phyloP scores from a whole-genome alignment of 352 stramenopile genomes.

The Globisporangium emineosum region DNA sequence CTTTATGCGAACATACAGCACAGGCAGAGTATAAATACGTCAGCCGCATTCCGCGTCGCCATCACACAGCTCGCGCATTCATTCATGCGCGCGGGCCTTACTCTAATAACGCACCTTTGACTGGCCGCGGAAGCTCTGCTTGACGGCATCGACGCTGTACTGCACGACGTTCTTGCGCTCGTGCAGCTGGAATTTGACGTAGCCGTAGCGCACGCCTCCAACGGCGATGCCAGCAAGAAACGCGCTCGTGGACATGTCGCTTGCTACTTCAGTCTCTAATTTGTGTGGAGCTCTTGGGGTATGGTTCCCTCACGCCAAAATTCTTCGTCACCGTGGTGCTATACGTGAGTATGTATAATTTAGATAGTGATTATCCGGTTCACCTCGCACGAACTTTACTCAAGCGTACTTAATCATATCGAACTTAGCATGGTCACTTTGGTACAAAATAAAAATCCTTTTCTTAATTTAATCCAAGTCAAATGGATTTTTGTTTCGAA shows the following conservation, averaged over 20 bases:
- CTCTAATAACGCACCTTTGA: conserved; percentile 21
- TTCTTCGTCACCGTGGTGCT: too few relatives aligned
- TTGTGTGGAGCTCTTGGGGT: conserved; percentile 6
- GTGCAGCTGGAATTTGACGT: conserved; percentile 65
- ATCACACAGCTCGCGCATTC: neutral
- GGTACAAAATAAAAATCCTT: too few relatives aligned
- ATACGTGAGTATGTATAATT: too few relatives aligned
- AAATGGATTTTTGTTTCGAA: too few relatives aligned
- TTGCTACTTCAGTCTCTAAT: neutral
- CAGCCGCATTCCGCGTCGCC: neutral
- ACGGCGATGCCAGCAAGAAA: conserved; percentile 66
- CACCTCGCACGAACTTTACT: too few relatives aligned
- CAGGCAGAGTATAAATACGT: neutral
- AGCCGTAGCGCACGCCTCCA: conserved; percentile 61
- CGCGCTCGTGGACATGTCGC: conserved; percentile 60
- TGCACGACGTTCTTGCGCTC: conserved; percentile 68
- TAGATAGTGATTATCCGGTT: too few relatives aligned
- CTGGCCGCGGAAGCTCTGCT: conserved; percentile 50
- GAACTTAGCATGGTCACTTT: too few relatives aligned
- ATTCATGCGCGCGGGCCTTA: neutral
- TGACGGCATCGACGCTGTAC: conserved; percentile 62
- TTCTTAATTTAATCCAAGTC: too few relatives aligned
- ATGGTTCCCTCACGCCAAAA: conserved; percentile 8
- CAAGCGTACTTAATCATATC: too few relatives aligned
- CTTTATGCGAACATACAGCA: neutral